Evolutionary conservation across 805 yeast species (phyloP).

Genomic region (Yarrowia bubula): DNA sequence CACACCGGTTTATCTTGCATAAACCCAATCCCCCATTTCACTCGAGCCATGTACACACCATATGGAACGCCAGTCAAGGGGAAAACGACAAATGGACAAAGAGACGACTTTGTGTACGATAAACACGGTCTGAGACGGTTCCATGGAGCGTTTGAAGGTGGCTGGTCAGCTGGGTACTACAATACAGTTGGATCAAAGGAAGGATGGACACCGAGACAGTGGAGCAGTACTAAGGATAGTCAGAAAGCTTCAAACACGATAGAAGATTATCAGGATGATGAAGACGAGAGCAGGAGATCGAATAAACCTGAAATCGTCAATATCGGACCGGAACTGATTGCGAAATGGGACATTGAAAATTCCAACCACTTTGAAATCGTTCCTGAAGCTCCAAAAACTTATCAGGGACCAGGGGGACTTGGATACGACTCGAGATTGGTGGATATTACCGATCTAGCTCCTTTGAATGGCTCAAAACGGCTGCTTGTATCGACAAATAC

Average conservation of each 20-base stretch:
- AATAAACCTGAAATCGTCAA: neutral
- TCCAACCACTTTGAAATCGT: neutral
- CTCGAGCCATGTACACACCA: neutral
- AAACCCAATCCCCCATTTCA: neutral
- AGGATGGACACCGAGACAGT: slow-evolving; percentile 39
- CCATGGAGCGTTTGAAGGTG: slow-evolving; percentile 42
- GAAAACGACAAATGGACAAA: neutral
- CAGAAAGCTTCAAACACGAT: slow-evolving; percentile 28
- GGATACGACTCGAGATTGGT: neutral
- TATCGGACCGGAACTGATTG: neutral
- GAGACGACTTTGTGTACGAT: slow-evolving; percentile 23
- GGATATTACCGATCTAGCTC: neutral
- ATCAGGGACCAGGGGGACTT: neutral
- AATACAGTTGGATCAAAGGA: slow-evolving; percentile 41
- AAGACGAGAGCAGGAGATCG: slow-evolving; percentile 33
- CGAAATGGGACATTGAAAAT: neutral
- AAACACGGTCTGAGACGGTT: slow-evolving; percentile 28
- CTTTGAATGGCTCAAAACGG: neutral
- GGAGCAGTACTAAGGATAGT: slow-evolving; percentile 32
- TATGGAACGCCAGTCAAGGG: slow-evolving; percentile 12
- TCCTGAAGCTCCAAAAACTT: neutral
- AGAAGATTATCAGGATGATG: slow-evolving; percentile 42
- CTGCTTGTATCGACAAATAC: neutral
- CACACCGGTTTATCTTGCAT: neutral
- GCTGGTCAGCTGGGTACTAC: slow-evolving; percentile 40